A percentile compares a stretch with the other conserved stretches of the same genome.
These are phyloP conservation scores for Saccharomyces cerevisiae DNA, from an alignment of 805 yeast species.

Conservation along the genomic window DNA sequence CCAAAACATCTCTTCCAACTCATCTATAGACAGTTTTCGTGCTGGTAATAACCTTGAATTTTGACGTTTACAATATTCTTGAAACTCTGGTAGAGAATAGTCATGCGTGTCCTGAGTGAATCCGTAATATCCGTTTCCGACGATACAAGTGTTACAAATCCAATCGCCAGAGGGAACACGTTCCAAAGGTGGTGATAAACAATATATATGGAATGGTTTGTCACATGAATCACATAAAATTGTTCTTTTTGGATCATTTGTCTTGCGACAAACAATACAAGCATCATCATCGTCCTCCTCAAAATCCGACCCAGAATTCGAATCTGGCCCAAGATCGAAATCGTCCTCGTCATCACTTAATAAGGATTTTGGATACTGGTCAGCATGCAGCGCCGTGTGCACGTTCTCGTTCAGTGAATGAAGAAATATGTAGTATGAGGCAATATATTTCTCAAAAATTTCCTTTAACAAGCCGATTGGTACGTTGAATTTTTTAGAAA, in stretches of 20 bases:
- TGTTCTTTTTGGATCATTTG: conserved; percentile 39
- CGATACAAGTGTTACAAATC: conserved; percentile 78
- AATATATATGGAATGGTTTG: conserved; percentile 44
- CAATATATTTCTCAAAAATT: conserved; percentile 23
- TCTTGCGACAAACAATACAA: conserved; percentile 42
- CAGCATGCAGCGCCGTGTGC: conserved; percentile 9
- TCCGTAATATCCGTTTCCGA: conserved; percentile 83
- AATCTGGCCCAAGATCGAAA: background rate
- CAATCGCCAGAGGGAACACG: conserved; percentile 53
- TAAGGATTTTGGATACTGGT: conserved; percentile 29
- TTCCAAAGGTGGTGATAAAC: conserved; percentile 51
- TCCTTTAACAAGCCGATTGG: conserved; percentile 8
- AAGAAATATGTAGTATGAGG: conserved; percentile 30
- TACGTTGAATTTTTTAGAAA: conserved; percentile 11
- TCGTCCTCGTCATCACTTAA: conserved; percentile 16
- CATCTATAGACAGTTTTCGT: conserved; percentile 23
- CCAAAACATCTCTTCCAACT: conserved; percentile 67
- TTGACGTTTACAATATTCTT: conserved; percentile 41
- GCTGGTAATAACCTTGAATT: conserved; percentile 27
- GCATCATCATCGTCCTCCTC: conserved; percentile 30
- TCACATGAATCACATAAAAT: conserved; percentile 71
- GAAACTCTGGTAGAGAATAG: conserved; percentile 55
- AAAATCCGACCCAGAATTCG: conserved; percentile 9
- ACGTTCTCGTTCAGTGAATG: conserved; percentile 10
- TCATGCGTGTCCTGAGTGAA: conserved; percentile 59